Evolutionary conservation across 2,329 filamentous ascomycete species (phyloP), one percentile per base, ranked within the genome.

Genomic region (Talaromyces sp.): DNA sequence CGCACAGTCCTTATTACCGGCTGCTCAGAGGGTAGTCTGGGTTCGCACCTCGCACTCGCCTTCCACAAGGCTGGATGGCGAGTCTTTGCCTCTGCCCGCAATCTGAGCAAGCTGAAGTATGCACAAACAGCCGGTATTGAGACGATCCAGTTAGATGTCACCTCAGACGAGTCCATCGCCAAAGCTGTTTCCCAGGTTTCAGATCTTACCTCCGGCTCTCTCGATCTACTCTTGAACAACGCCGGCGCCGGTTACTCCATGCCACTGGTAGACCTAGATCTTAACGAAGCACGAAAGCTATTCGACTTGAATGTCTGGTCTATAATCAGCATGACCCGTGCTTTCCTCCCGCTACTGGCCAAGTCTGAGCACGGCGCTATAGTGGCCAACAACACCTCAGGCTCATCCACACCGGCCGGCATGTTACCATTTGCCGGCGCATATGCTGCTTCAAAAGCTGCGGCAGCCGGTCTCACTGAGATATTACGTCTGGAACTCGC

Each of bases 361-460:
- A 59, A 59, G 37, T 60, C 54, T 31, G n/a, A 47, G 10, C 25
- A 54, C 19, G 62, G 62, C 11, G 62, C 52, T 17, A 27, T 58
- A 22, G 62, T 63, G 52, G 62, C n/a, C 27, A 63, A 63, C 22
- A 45, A 63, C n/a, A 63, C 62, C n/a, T 58, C 62, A 3, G 15
- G 13, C 27, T 52, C 60, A 37, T 61, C 59, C 3, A 9, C 22
- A 27, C 10, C 31, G 6, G 35, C 27, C 22, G 59, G 43, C 27
- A 39, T 39, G 43, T 17, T 57, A 35, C 61, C 61, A 15, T 63
- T 63, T 19, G 41, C 54, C 41, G 62, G 62, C 22, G 56, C 45
- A n/a, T 64, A 64, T 43, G 37, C 8, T n/a, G 54, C 62, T 22
- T 59, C 54, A 45, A 64, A 64, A 31, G 62, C 62, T 11, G 62